phyloP scores from a whole-genome alignment of 2,329 filamentous ascomycete genomes.

The Cadophora sp. region DNA sequence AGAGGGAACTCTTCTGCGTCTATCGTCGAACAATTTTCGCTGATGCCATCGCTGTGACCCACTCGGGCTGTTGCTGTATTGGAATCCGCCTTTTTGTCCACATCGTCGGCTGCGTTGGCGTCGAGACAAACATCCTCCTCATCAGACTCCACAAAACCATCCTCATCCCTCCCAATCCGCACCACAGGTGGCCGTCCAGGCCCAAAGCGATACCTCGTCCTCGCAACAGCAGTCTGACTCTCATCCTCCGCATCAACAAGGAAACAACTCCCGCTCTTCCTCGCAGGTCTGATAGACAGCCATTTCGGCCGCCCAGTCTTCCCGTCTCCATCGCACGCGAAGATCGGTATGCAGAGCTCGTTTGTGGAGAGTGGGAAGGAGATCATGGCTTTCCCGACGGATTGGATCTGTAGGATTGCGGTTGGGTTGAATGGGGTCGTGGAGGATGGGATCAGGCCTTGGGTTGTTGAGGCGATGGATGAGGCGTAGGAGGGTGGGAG shows the following conservation, averaged over 20 bases:
- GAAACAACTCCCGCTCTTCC: conserved; percentile 55
- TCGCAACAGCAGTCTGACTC: conserved; percentile 50
- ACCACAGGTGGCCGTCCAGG: conserved; percentile 59
- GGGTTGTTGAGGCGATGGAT: conserved; percentile 18
- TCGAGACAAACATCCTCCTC: conserved; percentile 40
- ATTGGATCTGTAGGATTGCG: conserved; percentile 56
- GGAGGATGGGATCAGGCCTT: conserved; percentile 7
- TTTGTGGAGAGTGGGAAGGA: conserved; percentile 51
- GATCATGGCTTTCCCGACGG: conserved; percentile 52
- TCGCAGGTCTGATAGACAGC: conserved; percentile 56
- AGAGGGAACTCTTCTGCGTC: conserved; percentile 11
- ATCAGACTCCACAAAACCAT: conserved; percentile 37
- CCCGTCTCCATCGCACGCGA: conserved; percentile 36
- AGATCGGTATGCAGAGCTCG: conserved; percentile 52
- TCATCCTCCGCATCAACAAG: conserved; percentile 53
- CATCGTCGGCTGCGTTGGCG: not conserved
- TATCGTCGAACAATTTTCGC: not conserved
- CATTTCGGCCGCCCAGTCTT: conserved; percentile 50
- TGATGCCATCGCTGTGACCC: not conserved
- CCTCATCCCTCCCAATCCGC: conserved; percentile 25
- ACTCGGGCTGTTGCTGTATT: not conserved
- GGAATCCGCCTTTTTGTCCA: not conserved
- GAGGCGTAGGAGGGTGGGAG: conserved; percentile 7
- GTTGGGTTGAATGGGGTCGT: conserved; percentile 50
- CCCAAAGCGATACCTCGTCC: conserved; percentile 63